Percentiles rank a stretch among this genome's conserved stretches.
Conservation (phyloP, 345 rosid genomes). For the Populus tremula region DNA sequence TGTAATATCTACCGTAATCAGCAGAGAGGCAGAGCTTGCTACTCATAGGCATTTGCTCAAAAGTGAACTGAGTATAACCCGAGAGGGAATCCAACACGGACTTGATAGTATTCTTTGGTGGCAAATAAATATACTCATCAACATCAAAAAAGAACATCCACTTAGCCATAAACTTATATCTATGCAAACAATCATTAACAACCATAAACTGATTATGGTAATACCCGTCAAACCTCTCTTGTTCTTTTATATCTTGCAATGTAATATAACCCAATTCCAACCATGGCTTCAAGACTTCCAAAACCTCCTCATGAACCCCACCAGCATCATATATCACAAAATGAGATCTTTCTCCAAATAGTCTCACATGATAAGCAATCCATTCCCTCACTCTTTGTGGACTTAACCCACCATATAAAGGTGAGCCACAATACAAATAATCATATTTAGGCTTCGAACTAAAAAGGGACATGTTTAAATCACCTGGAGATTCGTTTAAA, state of each 20-base stretch:
- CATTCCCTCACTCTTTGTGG: conserved; percentile 85
- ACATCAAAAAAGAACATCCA: conserved; percentile 96
- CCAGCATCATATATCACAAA: conserved; percentile 90
- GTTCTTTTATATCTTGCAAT: conserved; percentile 69
- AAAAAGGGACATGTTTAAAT: conserved; percentile 40
- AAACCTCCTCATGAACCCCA: conserved; percentile 67
- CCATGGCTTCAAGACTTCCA: conserved; percentile 82
- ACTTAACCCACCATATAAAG: conserved; percentile 70
- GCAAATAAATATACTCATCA: conserved; percentile 70
- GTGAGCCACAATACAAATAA: conserved; percentile 81
- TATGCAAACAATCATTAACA: conserved; percentile 83
- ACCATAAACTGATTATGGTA: conserved; percentile 94
- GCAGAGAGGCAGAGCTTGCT: conserved; percentile 61
- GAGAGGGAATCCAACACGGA: conserved; percentile 64
- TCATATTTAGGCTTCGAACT: conserved; percentile 58
- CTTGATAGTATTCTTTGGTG: conserved; percentile 47
- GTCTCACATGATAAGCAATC: conserved; percentile 75
- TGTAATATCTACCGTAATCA: conserved; percentile 61
- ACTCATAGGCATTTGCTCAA: conserved; percentile 86
- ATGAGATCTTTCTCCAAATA: conserved; percentile 71
- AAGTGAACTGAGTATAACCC: conserved; percentile 61
- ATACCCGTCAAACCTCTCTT: conserved; percentile 90
- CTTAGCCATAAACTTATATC: conserved; percentile 65
- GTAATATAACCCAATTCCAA: conserved; percentile 84
- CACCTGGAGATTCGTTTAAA: conserved; percentile 46